A percentile compares a stretch with the other conserved stretches of the same genome.
Conservation (phyloP, 2,329 filamentous ascomycete genomes). For the Mariannaea sp. region DNA sequence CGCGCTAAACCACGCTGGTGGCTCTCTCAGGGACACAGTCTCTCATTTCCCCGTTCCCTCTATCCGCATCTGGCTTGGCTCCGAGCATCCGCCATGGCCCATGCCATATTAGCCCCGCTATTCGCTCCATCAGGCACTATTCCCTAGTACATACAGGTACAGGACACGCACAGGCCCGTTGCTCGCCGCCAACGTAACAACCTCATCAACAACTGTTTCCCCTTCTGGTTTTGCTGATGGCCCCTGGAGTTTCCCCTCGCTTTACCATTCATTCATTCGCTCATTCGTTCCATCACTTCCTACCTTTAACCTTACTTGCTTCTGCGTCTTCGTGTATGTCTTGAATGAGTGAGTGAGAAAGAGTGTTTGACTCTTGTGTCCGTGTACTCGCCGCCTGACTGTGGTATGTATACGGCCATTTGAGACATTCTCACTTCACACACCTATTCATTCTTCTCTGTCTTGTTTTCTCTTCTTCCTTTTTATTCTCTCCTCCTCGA, state of each 20-base stretch:
- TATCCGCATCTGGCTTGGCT: slow-evolving; percentile 35
- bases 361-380: too few species aligned
- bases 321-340: slow-evolving; percentile 22
- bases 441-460: slow-evolving; percentile 13
- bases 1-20: slow-evolving; percentile 33
- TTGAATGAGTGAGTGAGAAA: too few species aligned
- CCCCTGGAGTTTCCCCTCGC: slow-evolving; percentile 19
- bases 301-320: slow-evolving; percentile 17
- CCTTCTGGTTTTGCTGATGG: slow-evolving; percentile 7
- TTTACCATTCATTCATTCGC: slow-evolving; percentile 16
- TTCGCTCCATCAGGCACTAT: slow-evolving; percentile 26
- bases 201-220: slow-evolving; percentile 30
- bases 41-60: slow-evolving; percentile 27
- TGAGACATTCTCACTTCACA: slow-evolving; percentile 17
- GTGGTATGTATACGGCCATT: not conserved
- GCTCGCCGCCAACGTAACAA: slow-evolving; percentile 30
- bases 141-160: slow-evolving; percentile 22
- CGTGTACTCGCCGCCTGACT: not conserved
- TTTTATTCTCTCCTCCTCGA: slow-evolving; percentile 19
- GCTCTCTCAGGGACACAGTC: too few species aligned
- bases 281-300: slow-evolving; percentile 24
- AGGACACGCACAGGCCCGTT: slow-evolving; percentile 25
- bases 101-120: slow-evolving; percentile 20
- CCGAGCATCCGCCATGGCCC: slow-evolving; percentile 12
- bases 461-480: too few species aligned